Conservation (phyloP, 108 stramenopile species). For the Stephanodiscus minutulus region DNA sequence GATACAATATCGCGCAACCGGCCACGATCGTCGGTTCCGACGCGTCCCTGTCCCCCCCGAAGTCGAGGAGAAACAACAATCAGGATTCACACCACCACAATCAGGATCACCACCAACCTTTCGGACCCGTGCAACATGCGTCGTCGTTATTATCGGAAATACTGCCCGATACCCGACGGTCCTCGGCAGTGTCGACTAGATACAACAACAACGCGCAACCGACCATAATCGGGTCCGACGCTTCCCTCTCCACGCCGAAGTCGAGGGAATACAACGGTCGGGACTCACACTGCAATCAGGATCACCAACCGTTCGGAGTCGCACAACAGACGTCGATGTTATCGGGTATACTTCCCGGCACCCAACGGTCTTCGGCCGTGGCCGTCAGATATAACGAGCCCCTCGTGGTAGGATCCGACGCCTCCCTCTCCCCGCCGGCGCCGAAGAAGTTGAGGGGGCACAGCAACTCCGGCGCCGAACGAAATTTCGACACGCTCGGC, state of each 20-base stretch:
- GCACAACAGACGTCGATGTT: slow-evolving; percentile 2
- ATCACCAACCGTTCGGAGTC: not conserved
- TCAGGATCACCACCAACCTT: no score
- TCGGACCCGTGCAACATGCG: no score
- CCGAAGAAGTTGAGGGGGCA: not conserved
- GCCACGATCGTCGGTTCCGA: no score
- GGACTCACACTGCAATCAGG: not conserved
- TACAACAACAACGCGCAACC: not conserved
- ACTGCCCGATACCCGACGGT: slow-evolving; percentile 4
- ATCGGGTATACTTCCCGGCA: not conserved
- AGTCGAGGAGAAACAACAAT: no score
- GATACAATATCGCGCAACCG: not conserved
- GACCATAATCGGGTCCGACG: slow-evolving; percentile 7
- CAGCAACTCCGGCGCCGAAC: not conserved
- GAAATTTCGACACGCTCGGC: not conserved
- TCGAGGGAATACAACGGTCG: not conserved
- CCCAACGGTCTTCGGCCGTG: not conserved
- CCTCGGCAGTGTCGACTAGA: not conserved
- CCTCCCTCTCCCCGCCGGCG: not conserved
- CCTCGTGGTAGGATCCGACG: slow-evolving; percentile 9
- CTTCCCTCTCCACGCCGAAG: not conserved
- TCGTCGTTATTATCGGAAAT: slow-evolving; percentile 2
- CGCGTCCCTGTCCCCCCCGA: no score
- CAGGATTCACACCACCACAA: no score
- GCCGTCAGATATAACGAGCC: not conserved